phyloP scores from a whole-genome alignment of 805 yeast species.

The Cephaloascus fragrans region DNA sequence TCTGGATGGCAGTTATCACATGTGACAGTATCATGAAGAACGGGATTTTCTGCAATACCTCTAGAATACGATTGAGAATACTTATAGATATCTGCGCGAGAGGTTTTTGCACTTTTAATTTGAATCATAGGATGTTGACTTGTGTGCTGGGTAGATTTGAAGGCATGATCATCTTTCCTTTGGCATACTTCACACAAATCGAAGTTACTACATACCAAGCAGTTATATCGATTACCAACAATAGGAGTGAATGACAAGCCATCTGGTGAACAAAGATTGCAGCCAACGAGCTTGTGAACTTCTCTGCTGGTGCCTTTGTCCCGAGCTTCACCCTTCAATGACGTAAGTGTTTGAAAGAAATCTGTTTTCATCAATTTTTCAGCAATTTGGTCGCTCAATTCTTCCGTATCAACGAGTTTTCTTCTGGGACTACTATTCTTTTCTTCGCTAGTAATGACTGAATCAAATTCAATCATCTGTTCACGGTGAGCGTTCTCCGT shows the following conservation, averaged over 20 bases:
- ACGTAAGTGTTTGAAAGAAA: neutral
- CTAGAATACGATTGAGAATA: too few species aligned
- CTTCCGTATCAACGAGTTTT: constrained; percentile 2
- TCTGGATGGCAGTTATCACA: too few species aligned
- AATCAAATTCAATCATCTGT: too few species aligned
- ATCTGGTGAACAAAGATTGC: neutral
- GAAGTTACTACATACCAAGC: constrained; percentile 22
- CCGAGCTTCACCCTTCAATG: neutral
- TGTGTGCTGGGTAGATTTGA: neutral
- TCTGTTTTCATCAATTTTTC: constrained; percentile 1
- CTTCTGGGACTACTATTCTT: constrained; percentile 1
- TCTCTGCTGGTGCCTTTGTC: neutral
- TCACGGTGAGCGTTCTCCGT: too few species aligned
- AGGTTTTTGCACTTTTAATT: too few species aligned
- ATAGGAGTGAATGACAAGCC: constrained; percentile 3
- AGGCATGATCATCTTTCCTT: neutral
- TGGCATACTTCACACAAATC: constrained; percentile 23
- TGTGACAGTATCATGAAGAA: too few species aligned
- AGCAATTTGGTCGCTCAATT: neutral
- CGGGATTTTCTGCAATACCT: too few species aligned
- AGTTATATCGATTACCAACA: constrained; percentile 20
- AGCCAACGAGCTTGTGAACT: neutral
- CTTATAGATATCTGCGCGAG: too few species aligned
- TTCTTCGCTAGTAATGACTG: neutral
- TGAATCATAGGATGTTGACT: neutral